These are phyloP conservation scores for Calvatia gigantea DNA, from an alignment of 768 basidiomycete genomes.

Conservation along the genomic window DNA sequence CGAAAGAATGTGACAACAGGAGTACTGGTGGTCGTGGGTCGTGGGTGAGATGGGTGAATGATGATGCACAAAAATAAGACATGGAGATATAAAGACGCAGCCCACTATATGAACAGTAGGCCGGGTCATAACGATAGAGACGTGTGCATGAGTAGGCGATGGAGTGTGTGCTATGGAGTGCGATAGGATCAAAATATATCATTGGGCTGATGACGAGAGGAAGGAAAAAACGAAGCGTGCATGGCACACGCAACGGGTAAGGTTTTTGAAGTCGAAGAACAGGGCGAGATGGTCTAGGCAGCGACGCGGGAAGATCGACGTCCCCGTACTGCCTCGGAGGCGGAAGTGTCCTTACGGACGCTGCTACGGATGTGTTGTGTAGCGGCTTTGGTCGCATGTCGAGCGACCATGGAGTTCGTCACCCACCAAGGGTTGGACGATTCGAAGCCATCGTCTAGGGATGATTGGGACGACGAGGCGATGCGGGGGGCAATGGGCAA, in stretches of 20 bases:
- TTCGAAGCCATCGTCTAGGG: slow-evolving; percentile 1
- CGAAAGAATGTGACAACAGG: slow-evolving; percentile 2
- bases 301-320: slow-evolving; percentile 6
- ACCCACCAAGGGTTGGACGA: slow-evolving; percentile 5
- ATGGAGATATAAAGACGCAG: slow-evolving; percentile 1
- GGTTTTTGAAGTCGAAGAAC: not conserved
- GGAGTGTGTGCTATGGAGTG: not conserved
- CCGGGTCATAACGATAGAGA: slow-evolving; percentile 3
- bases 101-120: not conserved
- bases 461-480: slow-evolving; percentile 5
- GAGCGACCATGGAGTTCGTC: slow-evolving; percentile 8
- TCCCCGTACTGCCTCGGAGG: not conserved
- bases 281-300: not conserved
- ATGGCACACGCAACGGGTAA: not conserved
- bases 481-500: slow-evolving; percentile 3
- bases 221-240: not conserved
- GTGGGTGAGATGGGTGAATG: not conserved
- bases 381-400: slow-evolving; percentile 4
- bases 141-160: not conserved
- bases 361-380: slow-evolving; percentile 1
- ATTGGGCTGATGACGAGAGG: not conserved
- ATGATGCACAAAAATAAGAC: not conserved
- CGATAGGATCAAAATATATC: slow-evolving; percentile 3
- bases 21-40: no score
- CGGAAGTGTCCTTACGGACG: slow-evolving; percentile 2